Evolutionary conservation across 2,329 filamentous ascomycete species (phyloP).

Genomic region (Atkinsonella texensis): DNA sequence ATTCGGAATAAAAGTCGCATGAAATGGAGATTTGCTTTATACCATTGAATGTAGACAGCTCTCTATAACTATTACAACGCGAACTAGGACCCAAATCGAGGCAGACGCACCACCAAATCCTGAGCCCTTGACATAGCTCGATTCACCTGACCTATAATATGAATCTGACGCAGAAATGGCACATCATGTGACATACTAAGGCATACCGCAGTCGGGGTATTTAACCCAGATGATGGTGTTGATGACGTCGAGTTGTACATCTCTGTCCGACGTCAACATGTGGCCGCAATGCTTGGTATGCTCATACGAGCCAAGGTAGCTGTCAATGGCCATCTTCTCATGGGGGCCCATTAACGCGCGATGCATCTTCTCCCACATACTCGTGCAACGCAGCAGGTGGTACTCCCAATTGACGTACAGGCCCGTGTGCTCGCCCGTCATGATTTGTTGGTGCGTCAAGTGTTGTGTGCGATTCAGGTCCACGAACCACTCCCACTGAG

Average conservation of each 20-base stretch:
- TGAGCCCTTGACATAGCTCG: too few species aligned
- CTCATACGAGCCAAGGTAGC: conserved; percentile 1
- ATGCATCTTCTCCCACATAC: conserved; percentile 8
- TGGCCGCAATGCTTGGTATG: not conserved
- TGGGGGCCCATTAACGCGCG: conserved; percentile 1
- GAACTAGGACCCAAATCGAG: too few species aligned
- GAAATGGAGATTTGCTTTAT: too few species aligned
- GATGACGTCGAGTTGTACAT: not conserved
- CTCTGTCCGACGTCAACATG: not conserved
- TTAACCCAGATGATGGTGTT: not conserved
- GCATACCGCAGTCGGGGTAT: not conserved
- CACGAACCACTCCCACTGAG: not conserved
- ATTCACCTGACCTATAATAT: too few species aligned
- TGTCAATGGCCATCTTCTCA: conserved; percentile 2
- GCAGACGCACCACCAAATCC: too few species aligned
- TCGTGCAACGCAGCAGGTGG: conserved; percentile 4
- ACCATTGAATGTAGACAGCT: too few species aligned
- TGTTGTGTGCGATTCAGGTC: conserved; percentile 4
- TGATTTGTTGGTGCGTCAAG: conserved; percentile 1
- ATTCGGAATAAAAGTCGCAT: too few species aligned
- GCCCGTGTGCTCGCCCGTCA: conserved; percentile 3
- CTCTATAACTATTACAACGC: too few species aligned
- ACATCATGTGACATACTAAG: too few species aligned
- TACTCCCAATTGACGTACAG: conserved; percentile 8
- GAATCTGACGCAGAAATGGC: too few species aligned